phyloP scores from a whole-genome alignment of 2,329 filamentous ascomycete species.

The Ophiostoma sp. region DNA sequence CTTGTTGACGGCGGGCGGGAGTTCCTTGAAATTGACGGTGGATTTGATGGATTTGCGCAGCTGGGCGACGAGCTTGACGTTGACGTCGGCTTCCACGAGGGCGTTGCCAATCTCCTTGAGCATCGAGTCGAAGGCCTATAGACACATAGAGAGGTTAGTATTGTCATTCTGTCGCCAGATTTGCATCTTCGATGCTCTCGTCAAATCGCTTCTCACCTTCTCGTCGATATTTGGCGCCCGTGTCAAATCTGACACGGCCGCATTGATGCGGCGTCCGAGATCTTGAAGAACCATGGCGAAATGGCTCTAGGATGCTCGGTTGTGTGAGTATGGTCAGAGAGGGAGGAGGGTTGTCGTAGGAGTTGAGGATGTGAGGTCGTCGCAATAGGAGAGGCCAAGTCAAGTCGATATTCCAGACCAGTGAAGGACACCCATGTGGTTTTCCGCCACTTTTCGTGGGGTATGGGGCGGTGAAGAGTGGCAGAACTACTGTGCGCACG shows the following conservation, averaged over 20 bases:
- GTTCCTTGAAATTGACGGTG: conserved; percentile 91
- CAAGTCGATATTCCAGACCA: conserved; percentile 7
- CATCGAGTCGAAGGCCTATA: conserved; percentile 91
- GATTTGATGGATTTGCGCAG: conserved; percentile 90
- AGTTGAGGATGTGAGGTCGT: not conserved
- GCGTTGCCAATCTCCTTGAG: conserved; percentile 97
- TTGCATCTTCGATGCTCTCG: not conserved
- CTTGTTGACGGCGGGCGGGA: conserved; percentile 92
- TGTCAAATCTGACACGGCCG: conserved; percentile 90
- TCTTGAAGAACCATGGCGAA: conserved; percentile 92
- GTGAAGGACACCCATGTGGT: conserved; percentile 14
- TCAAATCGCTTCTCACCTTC: conserved; percentile 61
- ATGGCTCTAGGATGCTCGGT: not conserved
- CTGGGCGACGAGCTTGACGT: conserved; percentile 86
- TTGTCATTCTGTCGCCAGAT: not conserved
- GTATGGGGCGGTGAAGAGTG: conserved; percentile 24
- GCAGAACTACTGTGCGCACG: conserved; percentile 21
- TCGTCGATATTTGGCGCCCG: conserved; percentile 92
- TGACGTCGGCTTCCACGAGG: conserved; percentile 95
- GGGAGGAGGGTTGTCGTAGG: not conserved
- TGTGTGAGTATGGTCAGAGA: not conserved
- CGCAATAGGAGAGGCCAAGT: not conserved
- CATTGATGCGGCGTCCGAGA: conserved; percentile 96
- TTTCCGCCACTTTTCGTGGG: conserved; percentile 27
- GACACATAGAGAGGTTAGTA: conserved; percentile 19